These are phyloP conservation scores for Diplodia mutila DNA, from an alignment of 2,329 filamentous ascomycete genomes.

Conservation along the genomic window DNA sequence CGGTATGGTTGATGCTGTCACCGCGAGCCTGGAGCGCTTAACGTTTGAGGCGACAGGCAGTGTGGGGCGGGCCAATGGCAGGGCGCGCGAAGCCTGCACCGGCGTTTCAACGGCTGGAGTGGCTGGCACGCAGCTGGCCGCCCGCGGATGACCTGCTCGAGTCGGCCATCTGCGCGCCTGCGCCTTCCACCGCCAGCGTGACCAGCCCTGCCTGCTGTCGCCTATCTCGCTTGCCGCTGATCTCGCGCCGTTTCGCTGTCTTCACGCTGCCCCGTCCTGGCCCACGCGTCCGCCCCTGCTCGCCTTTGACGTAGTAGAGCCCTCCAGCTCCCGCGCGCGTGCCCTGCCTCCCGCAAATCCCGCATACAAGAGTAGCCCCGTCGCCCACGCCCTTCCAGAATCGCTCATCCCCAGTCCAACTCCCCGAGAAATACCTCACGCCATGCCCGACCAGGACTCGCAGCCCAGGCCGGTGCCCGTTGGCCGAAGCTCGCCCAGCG, in stretches of 20 bases:
- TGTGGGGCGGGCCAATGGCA: not conserved
- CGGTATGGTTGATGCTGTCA: not conserved
- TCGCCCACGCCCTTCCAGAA: not conserved
- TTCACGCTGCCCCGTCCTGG: not conserved
- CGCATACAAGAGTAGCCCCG: slow-evolving; percentile 2
- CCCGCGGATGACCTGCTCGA: slow-evolving; percentile 11
- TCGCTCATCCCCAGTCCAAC: not conserved
- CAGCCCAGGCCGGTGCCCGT: slow-evolving; percentile 37
- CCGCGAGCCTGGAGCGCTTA: not conserved
- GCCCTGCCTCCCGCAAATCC: not conserved
- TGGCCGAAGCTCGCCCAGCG: slow-evolving; percentile 31
- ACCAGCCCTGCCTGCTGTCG: slow-evolving; percentile 18
- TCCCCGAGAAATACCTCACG: slow-evolving; percentile 15
- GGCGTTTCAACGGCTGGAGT: slow-evolving; percentile 4
- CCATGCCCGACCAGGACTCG: slow-evolving; percentile 26
- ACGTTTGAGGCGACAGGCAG: not conserved
- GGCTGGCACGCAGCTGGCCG: not conserved
- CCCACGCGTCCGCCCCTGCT: slow-evolving; percentile 1
- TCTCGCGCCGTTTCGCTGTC: slow-evolving; percentile 14
- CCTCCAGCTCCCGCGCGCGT: not conserved
- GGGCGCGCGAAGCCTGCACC: not conserved
- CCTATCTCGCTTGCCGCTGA: slow-evolving; percentile 20
- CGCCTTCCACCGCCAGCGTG: slow-evolving; percentile 26
- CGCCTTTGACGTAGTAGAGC: slow-evolving; percentile 14
- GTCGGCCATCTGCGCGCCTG: slow-evolving; percentile 20